These are phyloP conservation scores for Paramecium primaurelia DNA, from an alignment of 73 alveolate genomes.

Conservation along the genomic window DNA sequence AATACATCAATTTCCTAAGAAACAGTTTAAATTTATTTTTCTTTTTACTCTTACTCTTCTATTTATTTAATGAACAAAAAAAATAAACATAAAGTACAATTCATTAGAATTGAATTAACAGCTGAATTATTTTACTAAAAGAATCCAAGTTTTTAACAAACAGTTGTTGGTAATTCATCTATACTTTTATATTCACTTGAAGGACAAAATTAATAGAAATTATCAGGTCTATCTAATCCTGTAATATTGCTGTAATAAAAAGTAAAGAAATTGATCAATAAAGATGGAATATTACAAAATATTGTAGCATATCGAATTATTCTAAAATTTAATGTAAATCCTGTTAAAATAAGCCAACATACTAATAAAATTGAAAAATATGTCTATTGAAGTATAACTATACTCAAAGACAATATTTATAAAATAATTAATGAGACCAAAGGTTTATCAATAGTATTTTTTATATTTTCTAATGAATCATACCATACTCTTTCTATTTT, in stretches of 20 bases:
- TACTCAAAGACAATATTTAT: background rate
- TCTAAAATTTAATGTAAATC: background rate
- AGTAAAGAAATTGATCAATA: background rate
- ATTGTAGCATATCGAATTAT: background rate
- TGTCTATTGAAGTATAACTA: background rate
- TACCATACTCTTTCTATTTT: background rate
- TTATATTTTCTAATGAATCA: background rate
- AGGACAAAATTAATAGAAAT: background rate
- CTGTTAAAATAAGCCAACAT: constrained; percentile 6
- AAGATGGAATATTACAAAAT: background rate
- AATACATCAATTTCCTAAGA: background rate
- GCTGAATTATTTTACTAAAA: background rate
- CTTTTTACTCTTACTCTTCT: background rate
- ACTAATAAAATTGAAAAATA: background rate
- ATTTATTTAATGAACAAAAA: background rate
- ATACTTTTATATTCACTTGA: background rate
- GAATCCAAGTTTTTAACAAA: constrained; percentile 31
- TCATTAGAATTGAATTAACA: background rate
- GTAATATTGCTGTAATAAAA: background rate
- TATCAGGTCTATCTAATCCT: background rate
- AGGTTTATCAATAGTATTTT: background rate
- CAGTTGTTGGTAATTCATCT: background rate
- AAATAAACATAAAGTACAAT: background rate
- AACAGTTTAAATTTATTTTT: background rate
- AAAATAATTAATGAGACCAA: background rate